These are phyloP conservation scores for Paraphaeosphaeria sporulosa DNA, from an alignment of 2,329 filamentous ascomycete species.

Conservation along the genomic window DNA sequence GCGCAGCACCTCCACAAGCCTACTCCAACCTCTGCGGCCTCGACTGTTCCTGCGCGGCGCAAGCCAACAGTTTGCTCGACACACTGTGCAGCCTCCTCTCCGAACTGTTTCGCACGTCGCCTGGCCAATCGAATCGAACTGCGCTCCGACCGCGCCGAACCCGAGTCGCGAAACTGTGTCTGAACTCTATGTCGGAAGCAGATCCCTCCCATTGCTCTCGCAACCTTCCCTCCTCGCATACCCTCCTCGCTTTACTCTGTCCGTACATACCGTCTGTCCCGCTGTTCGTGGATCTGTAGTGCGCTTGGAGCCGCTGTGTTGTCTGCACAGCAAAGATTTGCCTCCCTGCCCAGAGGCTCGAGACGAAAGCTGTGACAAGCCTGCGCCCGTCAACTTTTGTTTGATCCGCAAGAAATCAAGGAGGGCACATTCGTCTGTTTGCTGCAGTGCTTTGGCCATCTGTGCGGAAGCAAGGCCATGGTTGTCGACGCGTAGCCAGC, in stretches of 20 bases:
- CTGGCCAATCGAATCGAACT: slow-evolving; percentile 9
- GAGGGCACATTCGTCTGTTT: slow-evolving; percentile 7
- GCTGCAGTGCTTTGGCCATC: slow-evolving; percentile 26
- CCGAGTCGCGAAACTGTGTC: slow-evolving; percentile 7
- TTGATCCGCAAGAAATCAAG: neutral
- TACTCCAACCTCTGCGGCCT: slow-evolving; percentile 5
- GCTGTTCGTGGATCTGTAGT: slow-evolving; percentile 1
- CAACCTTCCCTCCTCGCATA: slow-evolving; percentile 13
- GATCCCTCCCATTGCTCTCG: slow-evolving; percentile 11
- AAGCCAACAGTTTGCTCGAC: neutral
- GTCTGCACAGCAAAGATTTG: slow-evolving; percentile 11
- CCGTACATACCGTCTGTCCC: slow-evolving; percentile 15
- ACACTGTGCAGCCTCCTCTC: neutral
- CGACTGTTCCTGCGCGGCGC: neutral
- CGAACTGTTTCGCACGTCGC: neutral
- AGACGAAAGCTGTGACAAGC: neutral
- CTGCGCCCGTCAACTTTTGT: neutral
- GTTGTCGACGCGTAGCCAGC: slow-evolving; percentile 28
- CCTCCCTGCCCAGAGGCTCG: neutral
- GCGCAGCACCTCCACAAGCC: slow-evolving; percentile 20
- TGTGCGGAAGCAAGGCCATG: slow-evolving; percentile 34
- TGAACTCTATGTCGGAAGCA: slow-evolving; percentile 28
- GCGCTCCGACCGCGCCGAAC: slow-evolving; percentile 15
- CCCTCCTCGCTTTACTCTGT: slow-evolving; percentile 7
- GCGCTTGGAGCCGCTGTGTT: slow-evolving; percentile 10